These are phyloP conservation scores for Colletotrichum viniferum DNA, from an alignment of 2,329 filamentous ascomycete species.

Conservation along the genomic window DNA sequence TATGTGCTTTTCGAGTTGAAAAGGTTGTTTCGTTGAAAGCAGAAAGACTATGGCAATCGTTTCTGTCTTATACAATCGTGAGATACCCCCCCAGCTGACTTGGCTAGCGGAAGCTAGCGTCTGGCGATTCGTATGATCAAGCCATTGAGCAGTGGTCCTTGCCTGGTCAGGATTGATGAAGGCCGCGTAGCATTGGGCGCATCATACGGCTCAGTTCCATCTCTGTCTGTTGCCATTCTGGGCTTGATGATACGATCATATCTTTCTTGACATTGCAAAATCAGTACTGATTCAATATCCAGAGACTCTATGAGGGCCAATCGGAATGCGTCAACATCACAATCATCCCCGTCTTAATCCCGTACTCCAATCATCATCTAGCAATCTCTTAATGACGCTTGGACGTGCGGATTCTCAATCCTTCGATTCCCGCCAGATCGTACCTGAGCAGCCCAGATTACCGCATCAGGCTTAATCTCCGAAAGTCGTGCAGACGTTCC, in stretches of 20 bases:
- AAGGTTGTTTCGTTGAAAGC: background rate
- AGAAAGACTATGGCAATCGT: background rate
- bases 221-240: background rate
- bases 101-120: background rate
- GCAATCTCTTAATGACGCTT: background rate
- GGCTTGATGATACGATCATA: background rate
- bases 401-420: background rate
- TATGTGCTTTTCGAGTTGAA: rapidly evolving
- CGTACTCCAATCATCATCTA: background rate
- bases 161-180: background rate
- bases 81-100: rapidly evolving
- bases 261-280: background rate
- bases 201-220: background rate
- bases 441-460: background rate
- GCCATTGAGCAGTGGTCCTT: background rate
- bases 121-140: rapidly evolving
- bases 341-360: background rate
- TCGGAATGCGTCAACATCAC: background rate
- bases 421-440: background rate
- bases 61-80: background rate
- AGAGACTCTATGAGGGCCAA: background rate
- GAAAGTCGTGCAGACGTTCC: slow-evolving; percentile 19
- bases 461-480: slow-evolving; percentile 37
- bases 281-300: background rate
- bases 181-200: rapidly evolving